Evolutionary conservation across 106 monocot species (phyloP), one percentile per base, ranked within the genome.

Genomic region (Platanthera zijinensis): DNA sequence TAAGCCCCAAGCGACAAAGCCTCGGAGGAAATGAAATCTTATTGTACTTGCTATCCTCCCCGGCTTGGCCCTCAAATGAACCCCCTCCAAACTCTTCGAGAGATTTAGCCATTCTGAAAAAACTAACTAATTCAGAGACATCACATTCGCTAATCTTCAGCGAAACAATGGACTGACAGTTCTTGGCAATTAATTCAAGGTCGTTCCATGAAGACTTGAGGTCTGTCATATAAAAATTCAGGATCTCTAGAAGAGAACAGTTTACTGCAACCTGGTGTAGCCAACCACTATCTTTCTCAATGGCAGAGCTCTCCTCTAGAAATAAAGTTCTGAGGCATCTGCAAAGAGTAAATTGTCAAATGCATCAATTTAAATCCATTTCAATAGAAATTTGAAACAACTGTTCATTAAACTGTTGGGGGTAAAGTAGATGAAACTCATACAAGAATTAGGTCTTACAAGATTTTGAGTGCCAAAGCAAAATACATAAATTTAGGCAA

Each of bases 71-170:
- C 63, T 88, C 87, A 59, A 99, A 91, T 22, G 89, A 88, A 15
- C 97, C 97, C 32, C 97, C 97, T 66, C 86, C 78, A 81, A 99
- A 99, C 62, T 99, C 97, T 81, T 92, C 90, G 68, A 99, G 69
- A 19, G 82, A 69, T 25, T 53, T 80, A 18, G 97, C 89, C 12
- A 76, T 22, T 53, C 74, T 75, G 73, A 99, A 99, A 68, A 99
- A 85, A 6, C 67, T 80, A 51, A 83, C 79, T 9, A 99, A 80
- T 48, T 92, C 80, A 10, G 86, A 83, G 70, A 99, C 70, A 75
- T 94, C 89, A 48, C 83, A 81, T 13, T 99, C 97, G 53, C 91
- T 86, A 30, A 94, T 92, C 83, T 94, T 91, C 14, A 99, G 72
- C 7, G 94, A 89, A 14, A 82, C 62, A 74, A 99, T 74, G 10